A percentile compares a stretch with the other conserved stretches of the same genome.
Evolutionary conservation across 208 protist genomes (phyloP).

Genomic region (Acanthamoeba triangularis): DNA sequence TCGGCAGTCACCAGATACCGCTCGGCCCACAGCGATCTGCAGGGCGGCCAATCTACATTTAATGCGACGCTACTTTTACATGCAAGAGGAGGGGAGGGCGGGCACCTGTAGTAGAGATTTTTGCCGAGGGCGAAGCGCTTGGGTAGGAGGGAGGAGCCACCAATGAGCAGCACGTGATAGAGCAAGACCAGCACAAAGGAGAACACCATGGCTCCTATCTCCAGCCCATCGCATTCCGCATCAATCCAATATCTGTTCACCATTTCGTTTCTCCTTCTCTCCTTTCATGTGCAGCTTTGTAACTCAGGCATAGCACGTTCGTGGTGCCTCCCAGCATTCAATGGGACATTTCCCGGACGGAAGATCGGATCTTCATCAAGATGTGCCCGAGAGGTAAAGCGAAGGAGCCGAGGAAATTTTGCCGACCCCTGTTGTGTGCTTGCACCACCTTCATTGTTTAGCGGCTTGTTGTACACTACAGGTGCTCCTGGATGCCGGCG

Average conservation of each 20-base stretch:
- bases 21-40: slow-evolving; percentile 32
- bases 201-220: slow-evolving; percentile 45
- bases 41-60: background rate
- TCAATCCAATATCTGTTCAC: slow-evolving; percentile 25
- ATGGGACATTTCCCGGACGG: too few species aligned
- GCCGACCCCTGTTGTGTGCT: too few species aligned
- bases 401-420: too few species aligned
- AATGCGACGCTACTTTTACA: background rate
- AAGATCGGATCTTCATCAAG: too few species aligned
- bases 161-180: slow-evolving; percentile 31
- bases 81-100: background rate
- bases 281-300: too few species aligned
- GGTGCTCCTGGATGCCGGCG: too few species aligned
- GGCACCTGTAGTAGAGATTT: slow-evolving; percentile 53
- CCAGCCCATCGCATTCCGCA: slow-evolving; percentile 40
- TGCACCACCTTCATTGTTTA: too few species aligned
- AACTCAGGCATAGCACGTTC: too few species aligned
- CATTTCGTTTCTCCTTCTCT: background rate
- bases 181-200: background rate
- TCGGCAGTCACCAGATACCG: slow-evolving; percentile 29
- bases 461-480: too few species aligned
- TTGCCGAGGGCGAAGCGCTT: slow-evolving; percentile 39
- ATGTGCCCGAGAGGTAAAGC: too few species aligned
- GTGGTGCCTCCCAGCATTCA: too few species aligned
- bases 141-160: background rate